Base-by-base conservation (phyloP, 371 early-diverging fungal species). In the Mucor racemosus region DNA sequence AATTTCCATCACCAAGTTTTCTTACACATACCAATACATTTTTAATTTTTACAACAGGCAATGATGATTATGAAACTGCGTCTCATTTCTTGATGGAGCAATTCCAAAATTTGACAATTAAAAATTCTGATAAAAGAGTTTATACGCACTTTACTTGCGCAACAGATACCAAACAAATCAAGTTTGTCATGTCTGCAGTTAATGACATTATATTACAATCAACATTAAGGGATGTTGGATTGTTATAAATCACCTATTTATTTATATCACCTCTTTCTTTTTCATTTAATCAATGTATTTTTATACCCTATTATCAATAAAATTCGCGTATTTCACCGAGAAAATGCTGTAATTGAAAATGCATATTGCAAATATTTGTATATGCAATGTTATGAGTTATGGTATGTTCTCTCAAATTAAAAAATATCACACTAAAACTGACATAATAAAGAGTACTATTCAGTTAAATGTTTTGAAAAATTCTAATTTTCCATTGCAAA, bases 41-140 rank as follows among this genome's bases (percentile, higher is more conserved):
- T 94, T 93, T 76, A 83, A 85, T 1, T 92, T 92, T 44, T 93
- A 89, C 72, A 77, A 74, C 26, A 71, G 92, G 92, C 60, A 86
- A 83, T 38, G 79, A 87, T 69, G 81, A 84, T 54, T 91, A 87
- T 62, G 93, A 93, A 59, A 74, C 79, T 10, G 92, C 80, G 0
- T 79, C 79, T 35, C 77, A 79, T 40, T 84, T 76, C 65, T 61
- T 84, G 38, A 65, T 79, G 10, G 69, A 81, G 26, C 75, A 77
- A 50, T 84, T 84, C 40, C 76, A 15, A 70, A 72, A 61, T 73
- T 74, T 3, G 76, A 73, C 54, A 64, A 3, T 26, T 26, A 26
- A 26, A 3, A 26, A 26, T 3, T 26, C 26, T 26, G 26, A 76
- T 42, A 84, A 84, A 66, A 76, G 79, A 50, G 73, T 85, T 62